Evolutionary conservation across 441 rosid species (phyloP).

Genomic region (Sinapis alba): DNA sequence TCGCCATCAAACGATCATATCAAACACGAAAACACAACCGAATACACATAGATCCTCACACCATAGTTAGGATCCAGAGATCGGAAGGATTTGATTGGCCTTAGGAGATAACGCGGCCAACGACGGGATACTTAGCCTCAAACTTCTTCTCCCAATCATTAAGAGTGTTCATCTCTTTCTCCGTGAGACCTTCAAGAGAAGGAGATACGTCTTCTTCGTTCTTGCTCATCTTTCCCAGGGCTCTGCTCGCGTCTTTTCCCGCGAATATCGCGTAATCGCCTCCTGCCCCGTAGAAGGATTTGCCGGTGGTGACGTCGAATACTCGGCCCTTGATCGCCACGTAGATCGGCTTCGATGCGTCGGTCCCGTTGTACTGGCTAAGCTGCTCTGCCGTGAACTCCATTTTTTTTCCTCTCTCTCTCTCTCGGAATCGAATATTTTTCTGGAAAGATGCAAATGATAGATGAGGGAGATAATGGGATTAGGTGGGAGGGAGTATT

Average conservation of each 20-base stretch:
- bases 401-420: slow-evolving; percentile 41
- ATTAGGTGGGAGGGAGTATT: not conserved
- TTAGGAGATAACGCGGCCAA: slow-evolving; percentile 63
- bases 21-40: not conserved
- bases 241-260: slow-evolving; percentile 86
- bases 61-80: slow-evolving; percentile 39
- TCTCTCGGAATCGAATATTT: not conserved
- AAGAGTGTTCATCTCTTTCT: slow-evolving; percentile 75
- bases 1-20: slow-evolving; percentile 18
- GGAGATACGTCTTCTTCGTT: slow-evolving; percentile 69
- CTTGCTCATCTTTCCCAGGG: slow-evolving; percentile 93
- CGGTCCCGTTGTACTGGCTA: slow-evolving; percentile 66
- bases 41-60: not conserved
- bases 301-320: slow-evolving; percentile 73
- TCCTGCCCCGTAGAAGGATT: slow-evolving; percentile 77
- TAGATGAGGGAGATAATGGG: not conserved
- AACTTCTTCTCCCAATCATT: slow-evolving; percentile 90
- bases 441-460: not conserved
- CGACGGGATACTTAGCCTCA: slow-evolving; percentile 82
- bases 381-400: slow-evolving; percentile 71
- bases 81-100: slow-evolving; percentile 2
- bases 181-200: slow-evolving; percentile 68
- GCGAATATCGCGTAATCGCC: slow-evolving; percentile 76
- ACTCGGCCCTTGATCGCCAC: slow-evolving; percentile 79
- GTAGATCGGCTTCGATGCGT: slow-evolving; percentile 83